Conservation (phyloP, 257 asterid species). For the Pogostemon cablin region DNA sequence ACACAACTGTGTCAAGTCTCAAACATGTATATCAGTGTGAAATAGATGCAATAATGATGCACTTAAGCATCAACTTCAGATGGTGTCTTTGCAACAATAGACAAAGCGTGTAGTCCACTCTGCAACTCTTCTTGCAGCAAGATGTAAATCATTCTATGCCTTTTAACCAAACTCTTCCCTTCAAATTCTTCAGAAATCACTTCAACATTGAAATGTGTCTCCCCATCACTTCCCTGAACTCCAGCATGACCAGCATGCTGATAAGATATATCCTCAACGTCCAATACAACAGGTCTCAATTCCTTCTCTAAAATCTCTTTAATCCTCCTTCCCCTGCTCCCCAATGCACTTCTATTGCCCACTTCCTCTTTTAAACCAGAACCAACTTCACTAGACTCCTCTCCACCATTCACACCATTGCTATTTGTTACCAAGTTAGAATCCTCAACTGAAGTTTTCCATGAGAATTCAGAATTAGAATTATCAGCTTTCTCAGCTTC, state of each 20-base stretch:
- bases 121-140: slow-evolving; percentile 87
- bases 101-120: slow-evolving; percentile 81
- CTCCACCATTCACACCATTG: slow-evolving; percentile 37
- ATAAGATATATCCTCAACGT: slow-evolving; percentile 78
- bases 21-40: neutral
- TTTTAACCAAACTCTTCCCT: slow-evolving; percentile 91
- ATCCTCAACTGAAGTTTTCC: slow-evolving; percentile 31
- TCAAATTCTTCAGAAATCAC: slow-evolving; percentile 75
- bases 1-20: slow-evolving; percentile 7
- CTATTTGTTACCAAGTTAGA: slow-evolving; percentile 29
- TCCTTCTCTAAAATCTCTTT: slow-evolving; percentile 57
- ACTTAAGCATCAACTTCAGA: slow-evolving; percentile 50
- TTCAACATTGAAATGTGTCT: slow-evolving; percentile 80
- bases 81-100: slow-evolving; percentile 83
- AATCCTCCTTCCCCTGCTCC: slow-evolving; percentile 68
- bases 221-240: slow-evolving; percentile 70
- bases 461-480: slow-evolving; percentile 19
- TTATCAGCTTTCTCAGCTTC: slow-evolving; percentile 52
- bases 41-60: too few species aligned
- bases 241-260: slow-evolving; percentile 92
- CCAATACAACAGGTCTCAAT: slow-evolving; percentile 52
- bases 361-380: slow-evolving; percentile 27
- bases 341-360: slow-evolving; percentile 41
- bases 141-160: slow-evolving; percentile 76
- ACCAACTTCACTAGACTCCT: slow-evolving; percentile 29